Evolutionary conservation across 495 filamentous ascomycete genomes (phyloP), one percentile per base, ranked within the genome.

Genomic region (Parathielavia hyrcaniae): DNA sequence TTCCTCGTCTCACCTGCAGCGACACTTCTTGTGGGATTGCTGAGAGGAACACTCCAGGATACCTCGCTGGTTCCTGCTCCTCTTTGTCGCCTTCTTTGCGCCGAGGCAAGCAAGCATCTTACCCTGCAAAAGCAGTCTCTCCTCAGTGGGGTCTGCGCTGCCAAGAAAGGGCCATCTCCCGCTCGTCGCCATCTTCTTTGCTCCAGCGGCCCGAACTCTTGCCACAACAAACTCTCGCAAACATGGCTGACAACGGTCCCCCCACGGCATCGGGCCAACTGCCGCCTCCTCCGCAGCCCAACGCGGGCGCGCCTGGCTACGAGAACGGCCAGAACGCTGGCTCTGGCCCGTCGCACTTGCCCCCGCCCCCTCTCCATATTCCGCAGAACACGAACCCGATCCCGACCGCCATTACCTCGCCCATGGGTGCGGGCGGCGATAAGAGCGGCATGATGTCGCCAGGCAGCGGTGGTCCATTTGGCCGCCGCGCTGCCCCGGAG

Each of bases 341-440:
- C 67, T 82, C 83, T 67, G 85, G 85, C 64, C 82, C 85, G 14
- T 74, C 84, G 55, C 93, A 97, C 73, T 92, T 97, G 90, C 89
- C 91, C 44, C 93, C 92, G 10, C 92, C 91, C 40, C 88, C 91
- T 55, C 84, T 96, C 19, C 86, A 93, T 57, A 98, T 96, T 65
- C 91, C 92, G 47, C 93, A 96, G 73, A 97, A 97, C 71, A 96
- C 84, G 69, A 97, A 95, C 69, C 90, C 90, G 26, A 96, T 97
- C 67, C 90, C 90, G 20, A 95, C 90, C 19, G 90, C 93, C 17
- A 90, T 97, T 65, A 90, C 86, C 54, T 93, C 90, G 48, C 89
- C 90, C 11, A 86, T 90, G 86, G 87, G 83, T 43, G 82, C 77
- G 32, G 63, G 78, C 56, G 78, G 75, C 46, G 80, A 83, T 55